Conservation (phyloP, 139 green algal species). For the Coelastrella sp. region DNA sequence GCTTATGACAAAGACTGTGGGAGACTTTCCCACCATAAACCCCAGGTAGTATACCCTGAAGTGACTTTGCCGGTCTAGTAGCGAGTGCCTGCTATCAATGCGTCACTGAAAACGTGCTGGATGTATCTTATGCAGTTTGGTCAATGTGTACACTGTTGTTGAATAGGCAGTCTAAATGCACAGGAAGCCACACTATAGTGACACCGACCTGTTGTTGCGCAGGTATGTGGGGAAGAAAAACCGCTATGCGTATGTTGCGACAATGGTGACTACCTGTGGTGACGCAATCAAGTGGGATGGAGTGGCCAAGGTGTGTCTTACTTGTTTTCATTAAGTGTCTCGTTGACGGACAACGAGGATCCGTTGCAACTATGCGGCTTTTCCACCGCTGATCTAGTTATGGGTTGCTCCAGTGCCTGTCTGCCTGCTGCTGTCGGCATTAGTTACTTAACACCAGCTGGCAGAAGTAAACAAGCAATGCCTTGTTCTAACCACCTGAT, state of each 20-base stretch:
- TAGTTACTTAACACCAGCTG: too few relatives aligned
- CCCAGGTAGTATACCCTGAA: not conserved
- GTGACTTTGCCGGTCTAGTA: not conserved
- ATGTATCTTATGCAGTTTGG: not conserved
- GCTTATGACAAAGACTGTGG: not conserved
- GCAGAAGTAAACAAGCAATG: too few relatives aligned
- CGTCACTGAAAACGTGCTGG: not conserved
- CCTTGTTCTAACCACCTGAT: too few relatives aligned
- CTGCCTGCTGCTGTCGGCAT: too few relatives aligned
- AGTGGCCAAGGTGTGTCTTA: conserved; percentile 28
- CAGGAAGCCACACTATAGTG: not conserved
- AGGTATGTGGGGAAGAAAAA: not conserved
- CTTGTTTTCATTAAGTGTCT: not conserved
- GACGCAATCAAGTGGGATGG: conserved; percentile 35
- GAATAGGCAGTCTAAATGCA: too few relatives aligned
- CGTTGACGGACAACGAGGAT: too few relatives aligned
- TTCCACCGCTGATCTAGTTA: too few relatives aligned
- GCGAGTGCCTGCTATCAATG: not conserved
- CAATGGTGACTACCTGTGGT: conserved; percentile 39
- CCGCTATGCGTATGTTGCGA: conserved; percentile 38
- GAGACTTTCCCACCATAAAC: conserved; percentile 14
- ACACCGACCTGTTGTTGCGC: not conserved
- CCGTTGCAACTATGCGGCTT: too few relatives aligned
- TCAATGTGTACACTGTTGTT: not conserved
- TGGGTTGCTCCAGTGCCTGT: too few relatives aligned